phyloP scores from a whole-genome alignment of 2,329 filamentous ascomycete genomes.

The Dactylellina parvicollis region DNA sequence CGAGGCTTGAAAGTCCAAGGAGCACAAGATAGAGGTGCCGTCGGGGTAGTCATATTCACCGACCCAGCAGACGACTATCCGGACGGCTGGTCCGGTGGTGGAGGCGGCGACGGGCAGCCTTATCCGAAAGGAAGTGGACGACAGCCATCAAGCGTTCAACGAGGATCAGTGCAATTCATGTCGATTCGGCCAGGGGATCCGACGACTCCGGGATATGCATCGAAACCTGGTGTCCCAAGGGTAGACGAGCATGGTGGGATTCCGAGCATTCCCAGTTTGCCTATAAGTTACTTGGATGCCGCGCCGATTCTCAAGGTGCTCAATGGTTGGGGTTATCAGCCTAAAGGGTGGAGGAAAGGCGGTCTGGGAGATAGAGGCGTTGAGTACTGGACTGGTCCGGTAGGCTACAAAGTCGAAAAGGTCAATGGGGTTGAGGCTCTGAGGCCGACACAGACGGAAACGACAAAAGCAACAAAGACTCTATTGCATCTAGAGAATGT shows the following conservation, averaged over 20 bases:
- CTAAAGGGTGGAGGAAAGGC: constrained; percentile 77
- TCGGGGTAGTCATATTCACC: constrained; percentile 89
- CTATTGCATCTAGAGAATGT: constrained; percentile 40
- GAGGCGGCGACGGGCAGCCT: constrained; percentile 75
- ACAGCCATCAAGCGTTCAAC: constrained; percentile 82
- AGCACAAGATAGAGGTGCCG: constrained; percentile 86
- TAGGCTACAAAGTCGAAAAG: constrained; percentile 74
- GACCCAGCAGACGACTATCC: constrained; percentile 74
- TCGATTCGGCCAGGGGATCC: constrained; percentile 89
- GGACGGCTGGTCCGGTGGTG: constrained; percentile 65
- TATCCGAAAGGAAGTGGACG: constrained; percentile 82
- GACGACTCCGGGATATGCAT: constrained; percentile 86
- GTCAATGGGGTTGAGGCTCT: constrained; percentile 81
- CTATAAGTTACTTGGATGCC: constrained; percentile 87
- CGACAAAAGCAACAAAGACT: constrained; percentile 78
- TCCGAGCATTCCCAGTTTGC: constrained; percentile 82
- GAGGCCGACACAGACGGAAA: constrained; percentile 85
- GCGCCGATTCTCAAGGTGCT: constrained; percentile 73
- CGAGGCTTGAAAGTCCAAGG: constrained; percentile 87
- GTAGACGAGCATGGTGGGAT: constrained; percentile 64
- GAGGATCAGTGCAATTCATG: constrained; percentile 80
- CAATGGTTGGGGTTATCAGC: constrained; percentile 83
- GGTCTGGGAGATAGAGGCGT: constrained; percentile 77
- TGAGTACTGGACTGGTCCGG: constrained; percentile 77
- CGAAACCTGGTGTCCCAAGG: constrained; percentile 73